Evolutionary conservation across 2,329 filamentous ascomycete genomes (phyloP), one percentile per base, ranked within the genome.

Genomic region (Penicillium sp.): DNA sequence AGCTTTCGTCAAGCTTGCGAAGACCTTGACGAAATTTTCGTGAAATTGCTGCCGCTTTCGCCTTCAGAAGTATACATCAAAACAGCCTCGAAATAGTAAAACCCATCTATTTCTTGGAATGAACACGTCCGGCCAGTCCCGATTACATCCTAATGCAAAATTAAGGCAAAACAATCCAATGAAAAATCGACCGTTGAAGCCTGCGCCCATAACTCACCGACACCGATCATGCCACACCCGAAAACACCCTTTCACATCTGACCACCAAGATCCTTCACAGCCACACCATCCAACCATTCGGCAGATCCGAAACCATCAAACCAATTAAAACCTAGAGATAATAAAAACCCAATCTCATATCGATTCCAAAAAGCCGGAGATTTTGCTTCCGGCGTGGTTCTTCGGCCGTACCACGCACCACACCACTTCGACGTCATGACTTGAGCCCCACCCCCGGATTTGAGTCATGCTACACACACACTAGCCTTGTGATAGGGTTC

Each of bases 391-490:
- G 55, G 4, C 37, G 37, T 54, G 37, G 53, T 53, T 56, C 46
- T 10, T 27, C 44, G 49, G 58, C 52, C 57, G 53, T 44, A 64
- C 57, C 55, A 54, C 35, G 11, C 21, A 62, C 54, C 57, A 57
- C 51, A 21, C 42, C 21, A 19, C n/a, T 2, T 49, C 50, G 21
- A 55, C 61, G 58, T 64, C 61, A 64, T 31, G 24, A 56, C 47
- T 58, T 45, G 35, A 39, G 35, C 35, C 29, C 31, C 22, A 33
- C 16, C 29, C 49, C 50, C 37, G 24, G 27, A 52, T 31, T 31
- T n/a, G 11, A 7, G 6, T 33, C n/a, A 39, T 19, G 35, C 35
- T 33, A 39, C 35, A 19, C 16, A 39, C 7, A 37, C 35, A 35
- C 26, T 35, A 21, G 33, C n/a, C 5, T 22, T 31, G 16, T 29